Conservation (phyloP, 139 green algal genomes). For the Coelastrella sp. region DNA sequence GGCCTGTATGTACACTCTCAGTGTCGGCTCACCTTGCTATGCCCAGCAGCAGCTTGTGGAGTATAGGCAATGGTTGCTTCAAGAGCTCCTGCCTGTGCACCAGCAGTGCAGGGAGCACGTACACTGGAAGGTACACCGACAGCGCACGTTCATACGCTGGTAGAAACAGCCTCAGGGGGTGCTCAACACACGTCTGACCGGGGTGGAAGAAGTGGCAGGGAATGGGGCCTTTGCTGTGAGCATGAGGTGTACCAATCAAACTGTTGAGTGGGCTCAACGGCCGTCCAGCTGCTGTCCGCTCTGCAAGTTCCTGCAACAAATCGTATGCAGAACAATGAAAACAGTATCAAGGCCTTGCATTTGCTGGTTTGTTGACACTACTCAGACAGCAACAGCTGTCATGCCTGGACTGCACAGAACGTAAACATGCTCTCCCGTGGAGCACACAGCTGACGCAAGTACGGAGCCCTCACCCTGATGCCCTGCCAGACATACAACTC, state of each 20-base stretch:
- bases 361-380: neutral
- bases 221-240: constrained; percentile 14
- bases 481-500: constrained; percentile 62
- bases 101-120: constrained; percentile 75
- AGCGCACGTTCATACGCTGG: constrained; percentile 77
- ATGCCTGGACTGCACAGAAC: no score
- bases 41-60: constrained; percentile 73
- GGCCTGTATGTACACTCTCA: no score
- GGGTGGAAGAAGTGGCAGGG: constrained; percentile 79
- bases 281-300: constrained; percentile 23
- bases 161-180: constrained; percentile 70
- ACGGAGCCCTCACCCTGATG: constrained; percentile 62
- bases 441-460: no score
- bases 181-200: constrained; percentile 66
- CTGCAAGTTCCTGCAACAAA: constrained; percentile 34
- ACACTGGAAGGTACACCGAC: constrained; percentile 85
- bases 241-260: constrained; percentile 55
- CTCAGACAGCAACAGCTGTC: no score
- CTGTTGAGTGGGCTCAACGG: constrained; percentile 30
- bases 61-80: constrained; percentile 59
- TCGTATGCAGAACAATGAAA: neutral
- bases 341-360: neutral
- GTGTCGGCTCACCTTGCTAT: constrained; percentile 47
- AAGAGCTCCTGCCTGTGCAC: constrained; percentile 88
- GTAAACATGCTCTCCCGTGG: no score